Percentiles rank a stretch among this genome's conserved stretches.
Evolutionary conservation across 352 stramenopile genomes (phyloP).

Genomic region (Plasmopara muralis): DNA sequence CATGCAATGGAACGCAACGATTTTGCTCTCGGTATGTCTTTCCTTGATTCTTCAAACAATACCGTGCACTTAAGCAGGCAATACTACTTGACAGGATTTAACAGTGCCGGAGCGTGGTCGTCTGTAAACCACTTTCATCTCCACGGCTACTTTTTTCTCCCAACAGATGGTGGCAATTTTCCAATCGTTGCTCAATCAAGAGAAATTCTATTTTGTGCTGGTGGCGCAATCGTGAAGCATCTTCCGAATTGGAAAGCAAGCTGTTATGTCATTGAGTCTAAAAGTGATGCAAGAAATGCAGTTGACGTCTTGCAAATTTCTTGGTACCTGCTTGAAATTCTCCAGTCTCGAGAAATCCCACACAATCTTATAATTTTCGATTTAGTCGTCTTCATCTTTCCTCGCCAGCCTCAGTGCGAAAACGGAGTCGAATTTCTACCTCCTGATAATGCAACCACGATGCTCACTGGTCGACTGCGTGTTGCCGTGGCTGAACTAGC

Average conservation of each 20-base stretch:
- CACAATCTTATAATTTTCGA: constrained; percentile 53
- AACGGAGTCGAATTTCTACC: constrained; percentile 26
- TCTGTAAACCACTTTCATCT: constrained; percentile 76
- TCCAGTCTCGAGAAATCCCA: constrained; percentile 32
- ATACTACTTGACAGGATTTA: constrained; percentile 37
- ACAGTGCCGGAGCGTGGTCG: constrained; percentile 67
- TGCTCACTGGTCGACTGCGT: constrained; percentile 21
- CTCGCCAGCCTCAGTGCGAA: constrained; percentile 45
- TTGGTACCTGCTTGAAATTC: constrained; percentile 39
- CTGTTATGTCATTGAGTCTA: constrained; percentile 32
- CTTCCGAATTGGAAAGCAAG: constrained; percentile 40
- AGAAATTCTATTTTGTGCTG: constrained; percentile 22
- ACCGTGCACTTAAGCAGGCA: background rate
- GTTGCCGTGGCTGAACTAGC: constrained; percentile 58
- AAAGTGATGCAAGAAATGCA: constrained; percentile 1
- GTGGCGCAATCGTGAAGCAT: constrained; percentile 10
- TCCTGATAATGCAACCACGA: background rate
- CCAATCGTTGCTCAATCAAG: constrained; percentile 33
- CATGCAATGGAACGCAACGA: constrained; percentile 20
- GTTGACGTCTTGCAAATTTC: constrained; percentile 11
- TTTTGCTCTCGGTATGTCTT: constrained; percentile 41
- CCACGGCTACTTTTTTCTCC: constrained; percentile 50
- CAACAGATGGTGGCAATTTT: constrained; percentile 24
- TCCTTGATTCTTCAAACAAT: background rate
- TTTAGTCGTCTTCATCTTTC: constrained; percentile 42